Base-by-base conservation (phyloP, 2,329 filamentous ascomycete species). In the Verticillium isaacii region DNA sequence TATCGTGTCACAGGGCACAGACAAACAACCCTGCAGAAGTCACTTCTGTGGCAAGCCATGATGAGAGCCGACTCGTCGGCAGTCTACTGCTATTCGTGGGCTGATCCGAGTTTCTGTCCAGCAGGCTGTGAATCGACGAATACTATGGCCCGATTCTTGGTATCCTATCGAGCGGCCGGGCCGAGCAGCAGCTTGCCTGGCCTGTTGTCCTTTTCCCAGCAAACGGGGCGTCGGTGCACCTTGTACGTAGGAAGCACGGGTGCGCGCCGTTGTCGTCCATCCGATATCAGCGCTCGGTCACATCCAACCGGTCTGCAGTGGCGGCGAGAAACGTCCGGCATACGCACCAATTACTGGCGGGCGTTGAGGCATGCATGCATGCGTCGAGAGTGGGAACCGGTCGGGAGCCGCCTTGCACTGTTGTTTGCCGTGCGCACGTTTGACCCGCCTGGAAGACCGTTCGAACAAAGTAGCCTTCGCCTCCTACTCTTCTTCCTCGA, bases 401-500 rank as follows among this genome's bases (percentile, higher is more conserved):
- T 19, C 19, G 25, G 45, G n/a, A 52, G 45, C 45, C 45, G 45
- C 45, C 45, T 23, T 25, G 19, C 45, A 11, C 45, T 12, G 45
- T 12, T 52, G 45, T 9, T 8, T 14, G 45, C 45, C 45, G 23
- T 19, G 45, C 19, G 45, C 23, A 52, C 14, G 9, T 7, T 29
- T 52, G 19, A 19, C 45, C 37, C 19, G 45, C 19, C 19, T 15
- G 9, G 5, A 14, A 23, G 17, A 8, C 45, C 45, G 25, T 9
- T 11, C 12, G 12, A 25, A 25, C n/a, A 15, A 23, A 5, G n/a
- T 45, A 9, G 45, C 11, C 19, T 19, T 41, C 17, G 15, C 15
- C 14, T 15, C 19, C 23, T 23, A 52, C 29, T 83, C 79, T 63
- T 79, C 79, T 63, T 79, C 75, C 19, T 79, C 77, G 39, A 83